Evolutionary conservation across 2,329 filamentous ascomycete genomes (phyloP), one percentile per base, ranked within the genome.

Genomic region (Aspergillus proliferans): DNA sequence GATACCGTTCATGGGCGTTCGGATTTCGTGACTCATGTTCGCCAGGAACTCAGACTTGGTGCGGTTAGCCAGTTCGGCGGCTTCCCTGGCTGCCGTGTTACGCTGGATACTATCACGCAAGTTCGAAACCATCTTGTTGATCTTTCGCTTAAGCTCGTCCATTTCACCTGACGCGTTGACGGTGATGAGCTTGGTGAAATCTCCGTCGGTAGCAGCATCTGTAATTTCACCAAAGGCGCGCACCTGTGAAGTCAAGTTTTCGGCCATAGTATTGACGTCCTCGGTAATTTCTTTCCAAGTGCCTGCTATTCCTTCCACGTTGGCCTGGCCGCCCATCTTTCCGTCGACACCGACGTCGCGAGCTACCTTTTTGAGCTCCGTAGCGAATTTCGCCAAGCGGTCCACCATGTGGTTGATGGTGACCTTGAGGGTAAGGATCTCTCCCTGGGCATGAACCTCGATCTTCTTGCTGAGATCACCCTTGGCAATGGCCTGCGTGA

Each of bases 391-490:
- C 51, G 93, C 94, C 45, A 98, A 75, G 54, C 92, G 84, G 66
- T 91, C 91, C 57, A 97, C 92, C 92, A 96, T 96, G 83, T 96
- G 92, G 69, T 96, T 96, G 75, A 96, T 95, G 40, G 92, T 97
- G 64, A 94, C 89, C 67, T 96, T 96, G 46, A 97, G 75, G 2
- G 95, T 85, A 56, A 93, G 81, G 56, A 97, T 95, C 71, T 97
- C 92, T 71, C 92, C 92, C 70, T 92, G 90, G 47, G 92, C 92
- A 61, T 95, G 87, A 6, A 97, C 92, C 57, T 95, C 87, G 61
- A 97, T 95, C 73, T 93, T 93, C 69, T 91, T 87, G 70, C 87
- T 94, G 82, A 97, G 89, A 71, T 96, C 89, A 64, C 92, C 92
- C 65, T 93, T 90, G 56, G 91, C 91, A 70, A 95, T 95, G 57